These are phyloP conservation scores for Physcia stellaris DNA, from an alignment of 495 filamentous ascomycete genomes.

Conservation along the genomic window DNA sequence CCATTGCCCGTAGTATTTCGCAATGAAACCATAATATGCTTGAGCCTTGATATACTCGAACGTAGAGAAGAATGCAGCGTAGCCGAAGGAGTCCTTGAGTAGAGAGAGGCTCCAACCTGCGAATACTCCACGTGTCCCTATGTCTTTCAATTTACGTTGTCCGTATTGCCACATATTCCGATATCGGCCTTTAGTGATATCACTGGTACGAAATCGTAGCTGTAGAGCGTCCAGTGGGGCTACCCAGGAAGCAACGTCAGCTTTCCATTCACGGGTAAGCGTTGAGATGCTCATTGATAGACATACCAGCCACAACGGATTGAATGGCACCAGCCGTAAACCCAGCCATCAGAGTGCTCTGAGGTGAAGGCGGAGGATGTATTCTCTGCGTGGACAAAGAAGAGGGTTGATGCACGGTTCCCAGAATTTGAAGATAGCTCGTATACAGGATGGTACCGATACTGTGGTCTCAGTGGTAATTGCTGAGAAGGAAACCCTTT, in stretches of 20 bases:
- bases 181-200: conserved; percentile 54
- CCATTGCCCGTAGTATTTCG: conserved; percentile 57
- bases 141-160: conserved; percentile 56
- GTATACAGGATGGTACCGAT: conserved; percentile 82
- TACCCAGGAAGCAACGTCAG: too few species aligned
- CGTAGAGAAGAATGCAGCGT: conserved; percentile 68
- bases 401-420: conserved; percentile 56
- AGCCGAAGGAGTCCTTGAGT: conserved; percentile 68
- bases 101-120: conserved; percentile 70
- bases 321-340: conserved; percentile 66
- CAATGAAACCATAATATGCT: conserved; percentile 66
- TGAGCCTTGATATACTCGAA: conserved; percentile 86
- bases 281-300: too few species aligned
- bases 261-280: too few species aligned
- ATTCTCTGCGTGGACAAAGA: conserved; percentile 52
- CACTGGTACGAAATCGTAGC: conserved; percentile 57
- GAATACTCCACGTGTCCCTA: conserved; percentile 69
- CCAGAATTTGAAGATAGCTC: conserved; percentile 69
- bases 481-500: not conserved
- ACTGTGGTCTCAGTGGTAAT: conserved; percentile 19
- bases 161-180: conserved; percentile 76
- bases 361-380: conserved; percentile 57
- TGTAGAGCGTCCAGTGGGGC: conserved; percentile 84
- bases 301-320: conserved; percentile 66
- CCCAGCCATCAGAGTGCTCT: conserved; percentile 60